These are phyloP conservation scores for Colletotrichum australisinense DNA, from an alignment of 2,329 filamentous ascomycete species.

Conservation along the genomic window DNA sequence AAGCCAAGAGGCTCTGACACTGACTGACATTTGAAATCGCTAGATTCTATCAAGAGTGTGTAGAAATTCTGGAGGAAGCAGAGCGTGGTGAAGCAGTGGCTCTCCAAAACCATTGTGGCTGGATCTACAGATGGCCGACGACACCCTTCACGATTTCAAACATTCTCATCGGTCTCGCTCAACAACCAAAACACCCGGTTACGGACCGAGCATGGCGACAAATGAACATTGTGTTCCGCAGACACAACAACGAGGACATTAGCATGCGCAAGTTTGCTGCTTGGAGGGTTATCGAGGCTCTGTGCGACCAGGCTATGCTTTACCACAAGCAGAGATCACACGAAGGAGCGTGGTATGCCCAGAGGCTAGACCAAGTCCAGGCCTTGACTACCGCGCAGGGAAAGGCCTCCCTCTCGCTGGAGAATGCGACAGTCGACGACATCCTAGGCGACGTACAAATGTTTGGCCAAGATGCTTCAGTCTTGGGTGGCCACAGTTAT, in stretches of 20 bases:
- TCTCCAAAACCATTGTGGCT: conserved; percentile 33
- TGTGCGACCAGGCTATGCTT: conserved; percentile 38
- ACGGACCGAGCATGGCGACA: conserved; percentile 37
- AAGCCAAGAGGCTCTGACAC: not conserved
- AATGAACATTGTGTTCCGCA: conserved; percentile 33
- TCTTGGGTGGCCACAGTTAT: not conserved
- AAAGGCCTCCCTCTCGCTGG: not conserved
- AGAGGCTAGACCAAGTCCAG: conserved; percentile 35
- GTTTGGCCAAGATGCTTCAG: conserved; percentile 26
- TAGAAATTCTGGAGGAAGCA: conserved; percentile 36
- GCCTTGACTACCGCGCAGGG: not conserved
- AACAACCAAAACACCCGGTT: conserved; percentile 29
- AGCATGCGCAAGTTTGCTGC: conserved; percentile 33
- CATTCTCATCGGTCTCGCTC: conserved; percentile 33
- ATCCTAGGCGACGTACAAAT: conserved; percentile 34
- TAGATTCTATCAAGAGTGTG: conserved; percentile 27
- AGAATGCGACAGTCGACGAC: conserved; percentile 30
- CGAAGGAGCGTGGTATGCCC: conserved; percentile 38
- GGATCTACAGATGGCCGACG: conserved; percentile 36
- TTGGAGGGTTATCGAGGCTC: conserved; percentile 36
- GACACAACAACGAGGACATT: conserved; percentile 36
- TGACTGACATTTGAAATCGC: not conserved
- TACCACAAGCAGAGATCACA: conserved; percentile 33
- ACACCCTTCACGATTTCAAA: conserved; percentile 24
- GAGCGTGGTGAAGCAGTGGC: conserved; percentile 31